A percentile compares a stretch with the other conserved stretches of the same genome.
Evolutionary conservation across 148 eudicot species (phyloP).

Genomic region (Hydrangea macrophylla): DNA sequence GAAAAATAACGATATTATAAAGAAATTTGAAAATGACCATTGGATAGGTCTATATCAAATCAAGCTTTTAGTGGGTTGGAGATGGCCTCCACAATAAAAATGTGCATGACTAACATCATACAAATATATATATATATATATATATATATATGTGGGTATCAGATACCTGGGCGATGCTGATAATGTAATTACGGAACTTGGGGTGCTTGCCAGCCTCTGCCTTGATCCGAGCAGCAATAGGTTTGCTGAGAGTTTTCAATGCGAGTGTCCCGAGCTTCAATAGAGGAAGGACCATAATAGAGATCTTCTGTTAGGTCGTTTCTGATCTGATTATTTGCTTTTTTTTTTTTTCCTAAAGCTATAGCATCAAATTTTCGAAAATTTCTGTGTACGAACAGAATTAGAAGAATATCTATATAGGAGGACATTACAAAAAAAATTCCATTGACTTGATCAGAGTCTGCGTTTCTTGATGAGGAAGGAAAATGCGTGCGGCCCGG

Average conservation of each 20-base stretch:
- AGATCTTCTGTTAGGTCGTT: background rate
- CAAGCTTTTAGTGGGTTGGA: no score
- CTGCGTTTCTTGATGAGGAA: constrained; percentile 28
- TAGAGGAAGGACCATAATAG: constrained; percentile 62
- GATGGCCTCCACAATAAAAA: no score
- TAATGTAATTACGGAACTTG: constrained; percentile 47
- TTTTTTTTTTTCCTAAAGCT: no score
- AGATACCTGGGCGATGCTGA: constrained; percentile 58
- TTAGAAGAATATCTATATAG: no score
- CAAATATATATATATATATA: background rate
- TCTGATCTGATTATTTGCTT: constrained; percentile 14
- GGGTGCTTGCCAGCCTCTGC: constrained; percentile 59
- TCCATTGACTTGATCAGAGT: no score
- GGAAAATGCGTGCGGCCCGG: constrained; percentile 14
- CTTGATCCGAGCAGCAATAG: constrained; percentile 60
- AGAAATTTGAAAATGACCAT: no score
- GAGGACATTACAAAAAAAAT: no score
- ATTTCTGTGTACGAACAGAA: no score
- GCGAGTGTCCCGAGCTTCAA: constrained; percentile 63
- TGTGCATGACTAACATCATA: no score
- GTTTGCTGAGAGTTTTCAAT: constrained; percentile 55
- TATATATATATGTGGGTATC: background rate
- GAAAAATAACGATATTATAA: no score
- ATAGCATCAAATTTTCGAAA: constrained; percentile 29
- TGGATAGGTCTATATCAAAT: no score